A percentile compares a stretch with the other conserved stretches of the same genome.
Evolutionary conservation across 192 early-diverging fungal genomes (phyloP).

Genomic region (Coemansia sp.): DNA sequence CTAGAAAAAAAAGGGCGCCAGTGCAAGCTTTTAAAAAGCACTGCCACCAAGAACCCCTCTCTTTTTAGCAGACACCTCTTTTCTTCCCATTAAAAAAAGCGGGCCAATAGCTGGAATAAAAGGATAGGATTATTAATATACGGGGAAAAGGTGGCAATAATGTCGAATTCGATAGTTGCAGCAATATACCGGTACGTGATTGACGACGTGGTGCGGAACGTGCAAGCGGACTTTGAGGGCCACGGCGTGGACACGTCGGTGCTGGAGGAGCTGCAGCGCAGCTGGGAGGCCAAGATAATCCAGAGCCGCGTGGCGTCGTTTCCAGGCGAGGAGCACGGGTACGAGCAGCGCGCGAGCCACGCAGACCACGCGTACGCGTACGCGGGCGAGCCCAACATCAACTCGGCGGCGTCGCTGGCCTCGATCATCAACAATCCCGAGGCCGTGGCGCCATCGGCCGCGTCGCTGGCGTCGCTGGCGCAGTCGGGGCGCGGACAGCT

Average conservation of each 20-base stretch:
- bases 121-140: too few relatives aligned
- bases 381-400: conserved; percentile 20
- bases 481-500: conserved; percentile 44
- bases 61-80: too few relatives aligned
- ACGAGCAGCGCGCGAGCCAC: neutral
- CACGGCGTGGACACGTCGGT: conserved; percentile 85
- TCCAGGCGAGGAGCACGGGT: conserved; percentile 30
- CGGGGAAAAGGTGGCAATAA: conserved; percentile 3
- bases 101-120: too few relatives aligned
- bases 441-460: conserved; percentile 41
- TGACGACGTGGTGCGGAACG: conserved; percentile 87
- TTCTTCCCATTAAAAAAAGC: too few relatives aligned
- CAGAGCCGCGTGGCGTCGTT: conserved; percentile 50
- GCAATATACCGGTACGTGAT: conserved; percentile 83
- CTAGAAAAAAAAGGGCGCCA: too few relatives aligned
- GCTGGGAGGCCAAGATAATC: conserved; percentile 62
- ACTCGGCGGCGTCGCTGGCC: conserved; percentile 49
- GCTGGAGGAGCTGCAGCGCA: conserved; percentile 76
- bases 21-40: too few relatives aligned
- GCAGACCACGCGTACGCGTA: conserved; percentile 5
- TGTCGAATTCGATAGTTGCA: conserved; percentile 51
- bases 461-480: conserved; percentile 50
- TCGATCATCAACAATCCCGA: conserved; percentile 51
- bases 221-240: conserved; percentile 81
- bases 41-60: neutral